A percentile compares a stretch with the other conserved stretches of the same genome.
These are phyloP conservation scores for Candida germanica DNA, from an alignment of 805 yeast species.

Conservation along the genomic window DNA sequence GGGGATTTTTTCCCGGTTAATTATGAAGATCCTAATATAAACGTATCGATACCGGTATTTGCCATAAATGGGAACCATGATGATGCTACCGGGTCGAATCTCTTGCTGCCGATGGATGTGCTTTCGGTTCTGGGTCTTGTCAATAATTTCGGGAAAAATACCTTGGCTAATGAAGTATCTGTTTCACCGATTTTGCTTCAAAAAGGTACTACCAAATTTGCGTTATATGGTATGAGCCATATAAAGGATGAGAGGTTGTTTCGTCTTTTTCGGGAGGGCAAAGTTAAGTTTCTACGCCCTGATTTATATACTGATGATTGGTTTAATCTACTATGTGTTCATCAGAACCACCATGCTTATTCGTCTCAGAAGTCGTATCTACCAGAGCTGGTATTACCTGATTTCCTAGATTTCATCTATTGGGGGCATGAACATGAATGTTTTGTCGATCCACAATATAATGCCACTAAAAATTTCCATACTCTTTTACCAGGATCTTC, in stretches of 20 bases:
- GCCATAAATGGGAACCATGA: constrained; percentile 96
- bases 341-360: constrained; percentile 86
- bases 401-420: constrained; percentile 73
- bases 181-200: constrained; percentile 75
- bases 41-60: constrained; percentile 85
- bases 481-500: constrained; percentile 93
- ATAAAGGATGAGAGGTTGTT: constrained; percentile 86
- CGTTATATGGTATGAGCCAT: constrained; percentile 85
- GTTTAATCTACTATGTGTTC: constrained; percentile 84
- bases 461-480: constrained; percentile 61
- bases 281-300: constrained; percentile 78
- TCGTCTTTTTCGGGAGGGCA: constrained; percentile 75
- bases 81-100: constrained; percentile 85
- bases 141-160: constrained; percentile 85
- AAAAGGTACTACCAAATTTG: constrained; percentile 78
- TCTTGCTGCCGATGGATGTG: constrained; percentile 83
- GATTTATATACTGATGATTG: constrained; percentile 55
- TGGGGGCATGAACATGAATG: constrained; percentile 99
- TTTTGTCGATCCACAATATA: constrained; percentile 61
- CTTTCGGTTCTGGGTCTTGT: constrained; percentile 76
- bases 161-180: constrained; percentile 69
- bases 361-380: constrained; percentile 69
- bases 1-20: constrained; percentile 69
- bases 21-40: constrained; percentile 87
- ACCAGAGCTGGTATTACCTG: constrained; percentile 82